Conservation (phyloP, 176 grass and related monocot species). For the Triticum turgidum region DNA sequence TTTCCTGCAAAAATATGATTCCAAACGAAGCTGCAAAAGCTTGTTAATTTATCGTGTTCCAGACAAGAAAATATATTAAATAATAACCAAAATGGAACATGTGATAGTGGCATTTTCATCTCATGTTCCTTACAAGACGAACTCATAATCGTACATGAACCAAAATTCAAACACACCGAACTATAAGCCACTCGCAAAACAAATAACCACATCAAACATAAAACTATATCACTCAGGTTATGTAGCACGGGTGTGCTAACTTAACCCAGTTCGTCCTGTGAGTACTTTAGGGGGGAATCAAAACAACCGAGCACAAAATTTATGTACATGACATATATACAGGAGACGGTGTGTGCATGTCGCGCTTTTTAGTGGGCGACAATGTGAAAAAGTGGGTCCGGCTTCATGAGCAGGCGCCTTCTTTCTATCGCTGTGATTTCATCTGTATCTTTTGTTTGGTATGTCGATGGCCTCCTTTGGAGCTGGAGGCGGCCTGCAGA, state of each 20-base stretch:
- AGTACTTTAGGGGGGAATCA: background rate
- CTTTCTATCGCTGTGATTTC: slow-evolving; percentile 48
- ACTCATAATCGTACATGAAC: slow-evolving; percentile 4
- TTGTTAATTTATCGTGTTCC: background rate
- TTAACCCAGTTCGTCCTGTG: slow-evolving; percentile 18
- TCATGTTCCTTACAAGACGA: slow-evolving; percentile 5
- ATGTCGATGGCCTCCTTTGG: slow-evolving; percentile 29
- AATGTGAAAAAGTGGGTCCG: background rate
- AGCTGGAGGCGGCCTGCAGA: slow-evolving; percentile 41
- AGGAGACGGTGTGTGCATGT: slow-evolving; percentile 14
- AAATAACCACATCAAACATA: background rate
- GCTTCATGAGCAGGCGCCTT: background rate
- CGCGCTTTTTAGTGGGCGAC: background rate
- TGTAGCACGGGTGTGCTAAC: background rate
- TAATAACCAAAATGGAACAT: background rate
- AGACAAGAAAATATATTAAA: background rate
- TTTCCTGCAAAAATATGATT: background rate
- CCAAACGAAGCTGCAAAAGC: background rate
- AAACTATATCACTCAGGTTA: slow-evolving; percentile 16
- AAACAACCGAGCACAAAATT: background rate
- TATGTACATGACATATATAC: slow-evolving; percentile 18
- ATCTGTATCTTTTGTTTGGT: slow-evolving; percentile 48
- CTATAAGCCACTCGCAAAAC: background rate
- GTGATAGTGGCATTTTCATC: slow-evolving; percentile 16
- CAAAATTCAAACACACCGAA: background rate